A percentile compares a stretch with the other conserved stretches of the same genome.
These are phyloP conservation scores for Chrysosporium queenslandicum DNA, from an alignment of 2,329 filamentous ascomycete species.

Conservation along the genomic window DNA sequence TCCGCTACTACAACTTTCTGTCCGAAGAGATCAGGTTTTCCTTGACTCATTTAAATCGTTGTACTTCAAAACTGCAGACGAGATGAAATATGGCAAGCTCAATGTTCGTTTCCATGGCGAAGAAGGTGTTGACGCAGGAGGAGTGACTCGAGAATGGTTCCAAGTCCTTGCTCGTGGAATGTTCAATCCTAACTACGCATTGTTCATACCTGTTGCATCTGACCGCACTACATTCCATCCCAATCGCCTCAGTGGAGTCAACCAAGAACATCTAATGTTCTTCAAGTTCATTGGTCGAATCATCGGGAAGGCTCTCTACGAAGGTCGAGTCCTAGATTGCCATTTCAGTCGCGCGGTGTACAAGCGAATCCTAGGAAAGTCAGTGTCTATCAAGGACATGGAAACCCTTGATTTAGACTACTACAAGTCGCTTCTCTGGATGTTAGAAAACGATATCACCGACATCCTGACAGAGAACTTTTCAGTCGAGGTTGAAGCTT, in stretches of 20 bases:
- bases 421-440: conserved; percentile 97
- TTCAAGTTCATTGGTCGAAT: conserved; percentile 99
- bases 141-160: conserved; percentile 98
- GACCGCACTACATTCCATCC: conserved; percentile 98
- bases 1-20: conserved; percentile 71
- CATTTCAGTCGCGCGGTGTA: conserved; percentile 98
- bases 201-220: conserved; percentile 93
- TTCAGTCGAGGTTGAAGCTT: conserved; percentile 85
- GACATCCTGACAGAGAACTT: conserved; percentile 97
- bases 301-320: conserved; percentile 95
- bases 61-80: conserved; percentile 90
- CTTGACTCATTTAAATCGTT: conserved; percentile 96
- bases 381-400: conserved; percentile 97
- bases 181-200: conserved; percentile 96
- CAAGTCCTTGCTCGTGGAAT: conserved; percentile 93
- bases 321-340: conserved; percentile 89
- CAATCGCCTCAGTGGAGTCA: conserved; percentile 86
- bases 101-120: conserved; percentile 96
- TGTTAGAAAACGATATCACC: conserved; percentile 96
- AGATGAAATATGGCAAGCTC: conserved; percentile 98
- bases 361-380: conserved; percentile 90
- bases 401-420: conserved; percentile 97
- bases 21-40: conserved; percentile 93
- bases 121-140: conserved; percentile 94
- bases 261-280: conserved; percentile 90